Evolutionary conservation across 768 basidiomycete species (phyloP).

Genomic region (Termitomyces eurrhizus): DNA sequence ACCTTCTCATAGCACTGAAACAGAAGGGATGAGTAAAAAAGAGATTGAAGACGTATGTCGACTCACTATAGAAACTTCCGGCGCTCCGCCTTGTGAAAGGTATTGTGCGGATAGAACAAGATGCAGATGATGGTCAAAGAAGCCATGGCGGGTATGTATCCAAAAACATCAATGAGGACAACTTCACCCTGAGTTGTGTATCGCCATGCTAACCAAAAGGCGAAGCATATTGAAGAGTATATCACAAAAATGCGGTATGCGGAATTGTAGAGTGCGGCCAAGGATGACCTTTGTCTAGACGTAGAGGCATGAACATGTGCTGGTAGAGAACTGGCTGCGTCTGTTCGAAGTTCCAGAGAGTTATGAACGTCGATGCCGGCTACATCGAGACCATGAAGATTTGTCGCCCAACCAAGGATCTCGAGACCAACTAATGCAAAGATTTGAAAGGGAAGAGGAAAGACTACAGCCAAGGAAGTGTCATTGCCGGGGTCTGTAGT

Average conservation of each 20-base stretch:
- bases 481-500: constrained; percentile 27
- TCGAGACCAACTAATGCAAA: constrained; percentile 76
- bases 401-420: constrained; percentile 88
- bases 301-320: constrained; percentile 23
- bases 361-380: constrained; percentile 70
- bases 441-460: constrained; percentile 93
- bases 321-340: constrained; percentile 23
- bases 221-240: constrained; percentile 58
- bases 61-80: constrained; percentile 77
- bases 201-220: constrained; percentile 69
- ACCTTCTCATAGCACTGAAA: constrained; percentile 67
- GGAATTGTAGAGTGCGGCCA: constrained; percentile 48
- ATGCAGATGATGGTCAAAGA: constrained; percentile 51
- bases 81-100: constrained; percentile 67
- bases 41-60: constrained; percentile 5
- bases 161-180: constrained; percentile 65
- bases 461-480: constrained; percentile 47
- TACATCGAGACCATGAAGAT: constrained; percentile 77
- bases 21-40: constrained; percentile 1
- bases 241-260: constrained; percentile 64
- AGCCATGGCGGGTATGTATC: constrained; percentile 71
- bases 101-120: constrained; percentile 65
- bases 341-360: constrained; percentile 62
- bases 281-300: constrained; percentile 29
- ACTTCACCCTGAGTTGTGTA: constrained; percentile 53